Evolutionary conservation across 345 rosid genomes (phyloP).

Genomic region (Eutrema yunnanense): DNA sequence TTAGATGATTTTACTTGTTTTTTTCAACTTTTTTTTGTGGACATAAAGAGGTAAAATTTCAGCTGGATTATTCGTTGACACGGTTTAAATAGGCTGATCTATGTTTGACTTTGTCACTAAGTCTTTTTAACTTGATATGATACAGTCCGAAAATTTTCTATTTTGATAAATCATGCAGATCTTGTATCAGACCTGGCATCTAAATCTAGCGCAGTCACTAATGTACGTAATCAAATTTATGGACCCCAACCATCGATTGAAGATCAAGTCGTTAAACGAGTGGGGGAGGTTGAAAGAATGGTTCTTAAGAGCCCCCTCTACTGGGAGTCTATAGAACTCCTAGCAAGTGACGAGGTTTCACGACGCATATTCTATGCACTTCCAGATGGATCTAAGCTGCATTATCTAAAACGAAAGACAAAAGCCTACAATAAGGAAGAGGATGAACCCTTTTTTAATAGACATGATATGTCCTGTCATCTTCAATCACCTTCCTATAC

Average conservation of each 20-base stretch:
- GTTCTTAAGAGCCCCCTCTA: too few relatives aligned
- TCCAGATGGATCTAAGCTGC: conserved; percentile 11
- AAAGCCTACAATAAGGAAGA: not conserved
- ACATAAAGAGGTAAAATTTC: not conserved
- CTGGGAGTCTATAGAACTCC: too few relatives aligned
- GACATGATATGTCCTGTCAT: not conserved
- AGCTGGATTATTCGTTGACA: not conserved
- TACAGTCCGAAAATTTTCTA: not conserved
- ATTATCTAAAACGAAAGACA: conserved; percentile 1
- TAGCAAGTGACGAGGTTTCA: too few relatives aligned
- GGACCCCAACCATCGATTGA: not conserved
- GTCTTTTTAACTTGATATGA: not conserved
- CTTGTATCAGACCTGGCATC: not conserved
- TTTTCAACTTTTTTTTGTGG: too few relatives aligned
- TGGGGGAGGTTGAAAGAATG: not conserved
- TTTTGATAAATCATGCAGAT: not conserved
- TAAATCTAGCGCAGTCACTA: not conserved
- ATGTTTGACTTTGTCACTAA: not conserved
- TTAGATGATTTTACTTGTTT: not conserved
- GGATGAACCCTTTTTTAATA: not conserved
- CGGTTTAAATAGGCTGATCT: not conserved
- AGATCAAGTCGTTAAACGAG: not conserved
- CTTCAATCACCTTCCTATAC: not conserved
- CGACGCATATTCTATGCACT: conserved; percentile 8
- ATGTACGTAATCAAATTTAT: not conserved